Conservation (phyloP, 495 filamentous ascomycete genomes). For the Cenococcum geophilum region DNA sequence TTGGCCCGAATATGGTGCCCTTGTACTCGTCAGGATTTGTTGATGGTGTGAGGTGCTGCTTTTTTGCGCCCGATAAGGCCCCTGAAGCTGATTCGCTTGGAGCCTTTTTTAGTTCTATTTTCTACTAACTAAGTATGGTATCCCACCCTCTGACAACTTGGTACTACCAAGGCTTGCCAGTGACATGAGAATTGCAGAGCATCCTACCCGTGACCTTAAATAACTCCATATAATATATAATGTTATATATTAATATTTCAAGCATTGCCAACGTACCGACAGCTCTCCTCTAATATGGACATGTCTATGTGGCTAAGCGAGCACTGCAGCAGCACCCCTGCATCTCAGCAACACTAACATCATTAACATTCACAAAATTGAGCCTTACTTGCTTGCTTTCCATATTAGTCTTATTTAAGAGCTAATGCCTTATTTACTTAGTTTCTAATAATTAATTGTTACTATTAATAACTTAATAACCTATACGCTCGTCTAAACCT, state of each 20-base stretch:
- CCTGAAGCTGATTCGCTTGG: conserved; percentile 20
- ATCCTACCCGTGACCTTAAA: neutral
- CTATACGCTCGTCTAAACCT: too few species aligned
- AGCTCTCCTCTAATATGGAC: too few species aligned
- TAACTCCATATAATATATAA: neutral
- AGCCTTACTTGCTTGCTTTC: too few species aligned
- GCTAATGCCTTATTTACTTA: too few species aligned
- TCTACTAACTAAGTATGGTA: neutral
- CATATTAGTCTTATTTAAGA: too few species aligned
- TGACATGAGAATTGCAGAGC: neutral
- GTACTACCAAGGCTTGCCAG: neutral
- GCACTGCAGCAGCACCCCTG: too few species aligned
- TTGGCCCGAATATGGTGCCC: neutral
- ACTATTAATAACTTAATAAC: too few species aligned
- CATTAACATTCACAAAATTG: too few species aligned
- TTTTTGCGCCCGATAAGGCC: conserved; percentile 22
- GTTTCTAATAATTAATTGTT: too few species aligned
- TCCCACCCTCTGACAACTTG: neutral
- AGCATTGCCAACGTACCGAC: too few species aligned
- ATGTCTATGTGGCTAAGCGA: too few species aligned
- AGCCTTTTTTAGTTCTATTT: neutral
- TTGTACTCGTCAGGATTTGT: conserved; percentile 8
- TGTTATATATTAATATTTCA: neutral
- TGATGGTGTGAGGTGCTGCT: conserved; percentile 29
- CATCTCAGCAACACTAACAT: too few species aligned